Evolutionary conservation across 1,139 yeast species (phyloP), one percentile per base, ranked within the genome.

Genomic region (Yamadazyma atmosphaerica): DNA sequence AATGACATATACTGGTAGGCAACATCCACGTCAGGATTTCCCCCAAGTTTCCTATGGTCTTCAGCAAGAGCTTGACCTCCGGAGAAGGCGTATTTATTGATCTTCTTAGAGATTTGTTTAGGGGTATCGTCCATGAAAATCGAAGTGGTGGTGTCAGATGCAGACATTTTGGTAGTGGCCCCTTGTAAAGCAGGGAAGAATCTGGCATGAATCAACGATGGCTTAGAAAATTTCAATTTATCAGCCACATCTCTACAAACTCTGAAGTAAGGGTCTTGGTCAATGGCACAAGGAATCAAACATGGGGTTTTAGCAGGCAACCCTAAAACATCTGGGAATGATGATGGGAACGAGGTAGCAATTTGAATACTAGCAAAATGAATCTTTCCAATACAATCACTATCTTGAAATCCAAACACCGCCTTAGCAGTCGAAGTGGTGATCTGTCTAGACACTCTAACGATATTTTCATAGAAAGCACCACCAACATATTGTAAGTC

Each of bases 161-260:
- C 98, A 43, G 95, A 85, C 99, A 94, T 94, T 68, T 94, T 94
- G 34, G 98, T 87, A 18, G 89, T 78, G 3, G 98, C 85, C 36
- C 99, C 99, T 72, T 92, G 98, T 54, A 94, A 75, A 35, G 98
- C 98, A 31, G 99, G 99, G 85, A 94, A 92, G 65, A 94, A 94
- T 65, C 87, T 86, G 42, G 98, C 84, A 63, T 92, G 98, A 50
- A 94, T 75, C 61, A 92, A 77, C 4, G 97, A 81, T 15, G 98
- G 98, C 65, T 94, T 94, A 49, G 90, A 72, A 61, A 77, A 94
- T 65, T 85, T 86, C 58, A 94, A 77, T 63, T 90, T 92, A 57
- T 83, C 89, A 18, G 98, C 97, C 47, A 94, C 98, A 60, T 94
- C 99, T 65, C 99, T 79, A 65, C 96, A 87, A 22, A 94, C 95